Base-by-base conservation (phyloP, 768 basidiomycete genomes). In the Termitomyces sp. region DNA sequence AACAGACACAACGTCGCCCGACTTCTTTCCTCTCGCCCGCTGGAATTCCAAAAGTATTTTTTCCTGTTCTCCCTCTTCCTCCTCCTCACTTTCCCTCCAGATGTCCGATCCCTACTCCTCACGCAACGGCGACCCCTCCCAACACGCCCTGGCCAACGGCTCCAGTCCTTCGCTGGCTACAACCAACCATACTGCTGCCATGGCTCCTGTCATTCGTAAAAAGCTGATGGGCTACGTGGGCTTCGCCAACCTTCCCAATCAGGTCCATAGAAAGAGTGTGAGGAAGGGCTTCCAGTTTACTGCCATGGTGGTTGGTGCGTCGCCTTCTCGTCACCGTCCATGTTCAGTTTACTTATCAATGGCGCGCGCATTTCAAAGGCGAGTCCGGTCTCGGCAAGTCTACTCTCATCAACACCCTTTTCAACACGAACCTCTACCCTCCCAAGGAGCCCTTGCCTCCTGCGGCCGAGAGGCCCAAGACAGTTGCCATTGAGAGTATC, bases 231-330 rank as follows among this genome's bases (percentile, higher is more conserved):
- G 93, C 65, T 95, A 93, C 69, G 93, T 96, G 56, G 93, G 93
- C 49, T 96, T 99, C 68, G 93, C 95, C 68, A 98, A 97, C 73
- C 82, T 99, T 48, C 97, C 97, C 47, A 98, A 99, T 82, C 97
- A 99, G 73, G 96, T 98, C 42, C 97, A 99, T 76, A 88, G 97
- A 74, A 93, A 97, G 78, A 96, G 94, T 65, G 90, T 97, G 45
- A 83, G 94, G 78, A 98, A 94, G 75, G 96, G 97, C 42, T 99
- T 98, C 81, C 93, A 98, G 72, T 99, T 99, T 77, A 96, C 94
- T 52, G 81, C 86, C 61, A 98, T 99, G 97, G 96, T 99, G 59
- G 96, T 99, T 68, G 96, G 96, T 96, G 27, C 36, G 60, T 54
- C 48, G 36, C 33, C 39, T 42, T 58, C 61, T 50, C 52, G 59